Percentiles rank a stretch among this genome's conserved stretches.
Evolutionary conservation across 2,329 filamentous ascomycete genomes (phyloP).

Genomic region (Bertia moriformis): DNA sequence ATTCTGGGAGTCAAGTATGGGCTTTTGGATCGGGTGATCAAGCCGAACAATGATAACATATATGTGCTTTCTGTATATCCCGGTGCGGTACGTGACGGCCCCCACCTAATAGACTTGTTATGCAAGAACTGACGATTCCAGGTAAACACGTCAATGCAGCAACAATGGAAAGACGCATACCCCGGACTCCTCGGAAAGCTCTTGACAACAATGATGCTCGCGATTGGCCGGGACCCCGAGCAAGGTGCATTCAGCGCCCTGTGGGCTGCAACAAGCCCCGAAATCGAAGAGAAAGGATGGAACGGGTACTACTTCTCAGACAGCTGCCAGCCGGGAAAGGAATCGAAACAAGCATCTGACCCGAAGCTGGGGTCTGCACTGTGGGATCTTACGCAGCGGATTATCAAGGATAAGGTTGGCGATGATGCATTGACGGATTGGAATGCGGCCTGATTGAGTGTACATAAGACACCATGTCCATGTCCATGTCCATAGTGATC

Average conservation of each 20-base stretch:
- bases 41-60: constrained; percentile 22
- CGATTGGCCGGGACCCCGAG: constrained; percentile 18
- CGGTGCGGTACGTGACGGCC: constrained; percentile 14
- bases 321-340: constrained; percentile 19
- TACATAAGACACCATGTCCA: too few species aligned
- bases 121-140: constrained; percentile 8
- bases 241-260: constrained; percentile 27
- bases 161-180: constrained; percentile 29
- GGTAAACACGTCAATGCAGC: constrained; percentile 27
- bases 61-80: constrained; percentile 25
- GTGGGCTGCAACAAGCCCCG: constrained; percentile 22
- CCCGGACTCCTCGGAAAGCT: constrained; percentile 22
- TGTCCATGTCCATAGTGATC: too few species aligned
- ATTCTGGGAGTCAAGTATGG: constrained; percentile 26
- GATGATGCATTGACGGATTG: constrained; percentile 19
- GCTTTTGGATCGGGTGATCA: constrained; percentile 22
- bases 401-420: constrained; percentile 24
- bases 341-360: constrained; percentile 21
- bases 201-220: constrained; percentile 16
- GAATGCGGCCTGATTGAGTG: constrained; percentile 9
- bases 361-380: constrained; percentile 18
- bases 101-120: constrained; percentile 1
- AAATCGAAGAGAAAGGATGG: constrained; percentile 22
- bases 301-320: constrained; percentile 27
- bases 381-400: constrained; percentile 21